phyloP scores from a whole-genome alignment of 331 rosid species.

The Acacia pycnantha region DNA sequence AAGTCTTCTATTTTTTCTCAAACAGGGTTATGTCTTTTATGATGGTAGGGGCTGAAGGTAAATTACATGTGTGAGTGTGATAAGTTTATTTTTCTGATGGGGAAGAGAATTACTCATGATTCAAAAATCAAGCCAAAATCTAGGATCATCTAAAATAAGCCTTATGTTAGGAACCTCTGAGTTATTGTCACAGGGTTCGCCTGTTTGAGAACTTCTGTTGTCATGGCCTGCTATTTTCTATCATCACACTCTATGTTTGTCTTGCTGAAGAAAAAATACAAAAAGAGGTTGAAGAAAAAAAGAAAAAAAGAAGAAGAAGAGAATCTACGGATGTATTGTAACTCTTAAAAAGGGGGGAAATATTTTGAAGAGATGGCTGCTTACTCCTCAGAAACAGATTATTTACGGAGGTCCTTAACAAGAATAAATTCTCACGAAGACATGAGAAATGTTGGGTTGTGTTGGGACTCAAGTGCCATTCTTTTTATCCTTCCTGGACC shows the following conservation, averaged over 20 bases:
- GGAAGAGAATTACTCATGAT: constrained; percentile 15
- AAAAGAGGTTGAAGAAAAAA: not conserved
- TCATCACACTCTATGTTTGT: not conserved
- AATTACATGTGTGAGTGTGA: not conserved
- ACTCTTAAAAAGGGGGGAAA: not conserved
- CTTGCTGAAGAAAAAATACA: not conserved
- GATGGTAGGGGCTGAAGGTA: constrained; percentile 34
- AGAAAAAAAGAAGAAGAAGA: not conserved
- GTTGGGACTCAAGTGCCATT: not conserved
- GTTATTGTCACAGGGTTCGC: constrained; percentile 2
- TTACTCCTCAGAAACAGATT: not conserved
- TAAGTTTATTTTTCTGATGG: constrained; percentile 14
- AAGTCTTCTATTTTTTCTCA: constrained; percentile 31
- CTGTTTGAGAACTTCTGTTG: constrained; percentile 15
- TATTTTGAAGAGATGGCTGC: not conserved
- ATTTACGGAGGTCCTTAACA: constrained; percentile 20
- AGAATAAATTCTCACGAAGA: constrained; percentile 18
- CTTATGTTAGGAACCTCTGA: not conserved
- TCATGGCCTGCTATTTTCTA: not conserved
- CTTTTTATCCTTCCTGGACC: not conserved
- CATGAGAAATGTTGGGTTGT: constrained; percentile 33
- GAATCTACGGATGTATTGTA: not conserved
- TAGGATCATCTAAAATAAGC: constrained; percentile 13
- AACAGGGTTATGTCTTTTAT: constrained; percentile 35
- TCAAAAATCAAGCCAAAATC: not conserved